Percentiles rank a stretch among this genome's conserved stretches.
Conservation (phyloP, 805 yeast genomes). For the Wilhelminamyces savonicus region DNA sequence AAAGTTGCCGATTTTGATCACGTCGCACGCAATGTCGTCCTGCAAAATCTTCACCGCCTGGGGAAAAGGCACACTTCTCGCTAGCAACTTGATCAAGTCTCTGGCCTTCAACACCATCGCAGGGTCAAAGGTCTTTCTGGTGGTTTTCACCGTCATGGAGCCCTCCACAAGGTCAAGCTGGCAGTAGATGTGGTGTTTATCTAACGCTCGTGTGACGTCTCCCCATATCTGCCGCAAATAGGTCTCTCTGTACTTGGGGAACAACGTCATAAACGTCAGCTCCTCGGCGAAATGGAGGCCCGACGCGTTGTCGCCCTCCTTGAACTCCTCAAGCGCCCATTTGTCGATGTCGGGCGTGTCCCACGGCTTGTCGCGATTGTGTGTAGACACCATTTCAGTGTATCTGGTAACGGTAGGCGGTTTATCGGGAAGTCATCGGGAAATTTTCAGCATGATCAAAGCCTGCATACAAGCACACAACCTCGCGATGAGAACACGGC, state of each 20-base stretch:
- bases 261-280: conserved; percentile 87
- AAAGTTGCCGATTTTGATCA: conserved; percentile 86
- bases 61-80: conserved; percentile 95
- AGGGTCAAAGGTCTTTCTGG: conserved; percentile 93
- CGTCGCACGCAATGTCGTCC: conserved; percentile 93
- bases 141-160: conserved; percentile 93
- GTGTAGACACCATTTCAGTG: conserved; percentile 74
- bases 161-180: conserved; percentile 90
- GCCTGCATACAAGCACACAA: too few relatives aligned
- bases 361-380: conserved; percentile 96
- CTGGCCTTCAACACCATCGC: conserved; percentile 90
- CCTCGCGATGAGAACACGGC: not conserved
- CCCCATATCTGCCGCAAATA: conserved; percentile 89
- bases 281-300: conserved; percentile 94
- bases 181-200: conserved; percentile 71
- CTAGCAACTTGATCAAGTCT: conserved; percentile 86
- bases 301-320: conserved; percentile 79
- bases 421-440: not conserved
- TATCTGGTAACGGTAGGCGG: not conserved
- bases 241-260: conserved; percentile 93
- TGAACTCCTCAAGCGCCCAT: conserved; percentile 86
- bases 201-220: conserved; percentile 79
- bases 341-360: conserved; percentile 92
- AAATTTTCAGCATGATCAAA: not conserved
- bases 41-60: conserved; percentile 89